A percentile compares a stretch with the other conserved stretches of the same genome.
phyloP scores from a whole-genome alignment of 352 stramenopile species.

The Pythium brachiatum region DNA sequence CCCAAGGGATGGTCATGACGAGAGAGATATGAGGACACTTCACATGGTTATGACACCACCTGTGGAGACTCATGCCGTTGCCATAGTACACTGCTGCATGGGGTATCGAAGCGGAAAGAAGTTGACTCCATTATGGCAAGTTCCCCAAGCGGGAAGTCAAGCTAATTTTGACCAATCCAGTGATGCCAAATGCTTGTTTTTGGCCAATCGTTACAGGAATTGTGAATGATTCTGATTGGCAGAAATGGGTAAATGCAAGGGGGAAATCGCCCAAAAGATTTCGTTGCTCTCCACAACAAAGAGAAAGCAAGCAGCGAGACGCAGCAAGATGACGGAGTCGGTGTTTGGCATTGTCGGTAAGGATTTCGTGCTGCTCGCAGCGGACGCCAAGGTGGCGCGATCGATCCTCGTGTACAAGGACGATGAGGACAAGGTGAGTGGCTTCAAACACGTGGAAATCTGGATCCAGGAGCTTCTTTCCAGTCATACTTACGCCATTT shows the following conservation, averaged over 20 bases:
- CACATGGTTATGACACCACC: no score
- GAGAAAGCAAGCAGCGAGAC: conserved; percentile 22
- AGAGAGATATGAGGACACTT: no score
- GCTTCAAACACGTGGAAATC: not conserved
- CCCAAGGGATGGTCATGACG: no score
- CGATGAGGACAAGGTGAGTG: conserved; percentile 89
- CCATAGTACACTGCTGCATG: not conserved
- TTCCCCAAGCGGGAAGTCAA: no score
- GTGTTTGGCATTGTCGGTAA: conserved; percentile 89
- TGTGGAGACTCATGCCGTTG: no score
- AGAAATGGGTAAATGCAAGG: not conserved
- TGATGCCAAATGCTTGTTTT: not conserved
- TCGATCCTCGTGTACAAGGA: conserved; percentile 94
- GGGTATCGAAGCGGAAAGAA: not conserved
- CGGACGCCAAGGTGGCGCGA: conserved; percentile 87
- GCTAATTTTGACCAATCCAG: no score
- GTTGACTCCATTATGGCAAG: no score
- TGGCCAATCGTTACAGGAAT: not conserved
- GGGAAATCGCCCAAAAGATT: conserved; percentile 19
- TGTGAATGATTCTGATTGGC: not conserved
- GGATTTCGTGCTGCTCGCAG: conserved; percentile 90
- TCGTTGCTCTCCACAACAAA: conserved; percentile 8
- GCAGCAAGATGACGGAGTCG: conserved; percentile 63
- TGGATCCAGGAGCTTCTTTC: not conserved
- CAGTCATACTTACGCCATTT: not conserved